A percentile compares a stretch with the other conserved stretches of the same genome.
phyloP scores from a whole-genome alignment of 164 flowering plant species.

The Macadamia tetraphylla region DNA sequence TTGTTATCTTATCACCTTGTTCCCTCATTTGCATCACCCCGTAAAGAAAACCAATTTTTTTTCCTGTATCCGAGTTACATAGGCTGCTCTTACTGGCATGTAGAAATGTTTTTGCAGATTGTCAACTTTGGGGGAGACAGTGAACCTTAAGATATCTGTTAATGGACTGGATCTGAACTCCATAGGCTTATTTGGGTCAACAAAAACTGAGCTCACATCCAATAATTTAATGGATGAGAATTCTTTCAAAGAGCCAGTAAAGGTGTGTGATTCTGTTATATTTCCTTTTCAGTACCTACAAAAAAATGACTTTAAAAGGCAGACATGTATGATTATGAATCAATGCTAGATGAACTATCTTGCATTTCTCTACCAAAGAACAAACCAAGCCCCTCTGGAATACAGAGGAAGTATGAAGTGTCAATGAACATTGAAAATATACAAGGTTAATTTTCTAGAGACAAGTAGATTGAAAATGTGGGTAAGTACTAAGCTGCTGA shows the following conservation, averaged over 20 bases:
- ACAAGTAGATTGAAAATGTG: too few species aligned
- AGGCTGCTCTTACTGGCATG: neutral
- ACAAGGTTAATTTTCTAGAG: too few species aligned
- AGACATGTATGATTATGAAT: too few species aligned
- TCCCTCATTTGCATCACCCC: neutral
- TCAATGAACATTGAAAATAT: too few species aligned
- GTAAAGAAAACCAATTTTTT: neutral
- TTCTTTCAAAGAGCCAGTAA: constrained; percentile 55
- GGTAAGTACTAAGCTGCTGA: too few species aligned
- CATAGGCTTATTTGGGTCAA: constrained; percentile 31
- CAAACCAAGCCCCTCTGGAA: too few species aligned
- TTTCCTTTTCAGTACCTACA: neutral
- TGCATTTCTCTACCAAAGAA: too few species aligned
- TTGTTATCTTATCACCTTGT: neutral
- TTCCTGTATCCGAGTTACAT: neutral
- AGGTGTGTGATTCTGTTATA: constrained; percentile 35
- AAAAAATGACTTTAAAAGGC: too few species aligned
- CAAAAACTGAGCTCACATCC: constrained; percentile 52
- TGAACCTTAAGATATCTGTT: constrained; percentile 47
- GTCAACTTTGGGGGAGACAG: constrained; percentile 67
- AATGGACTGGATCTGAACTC: constrained; percentile 45
- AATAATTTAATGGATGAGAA: constrained; percentile 75
- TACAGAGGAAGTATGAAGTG: too few species aligned
- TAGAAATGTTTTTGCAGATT: constrained; percentile 38
- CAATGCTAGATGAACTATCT: too few species aligned